These are phyloP conservation scores for Tetrapisispora taiwanensis DNA, from an alignment of 805 yeast genomes.

Conservation along the genomic window DNA sequence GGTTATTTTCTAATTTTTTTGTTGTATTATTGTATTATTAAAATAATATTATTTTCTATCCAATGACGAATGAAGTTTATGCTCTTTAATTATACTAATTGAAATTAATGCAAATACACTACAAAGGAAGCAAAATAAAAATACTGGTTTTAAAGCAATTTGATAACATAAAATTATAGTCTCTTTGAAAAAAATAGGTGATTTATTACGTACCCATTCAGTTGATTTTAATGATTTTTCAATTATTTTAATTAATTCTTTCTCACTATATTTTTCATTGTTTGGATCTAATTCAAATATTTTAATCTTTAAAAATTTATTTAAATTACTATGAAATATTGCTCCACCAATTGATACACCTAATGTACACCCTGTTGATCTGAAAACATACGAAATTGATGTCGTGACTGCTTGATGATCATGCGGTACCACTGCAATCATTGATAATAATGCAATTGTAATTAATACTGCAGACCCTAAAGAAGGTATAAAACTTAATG, in stretches of 20 bases:
- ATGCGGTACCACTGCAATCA: slow-evolving; percentile 63
- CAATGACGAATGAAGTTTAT: slow-evolving; percentile 44
- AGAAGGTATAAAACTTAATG: slow-evolving; percentile 40
- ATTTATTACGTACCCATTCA: slow-evolving; percentile 38
- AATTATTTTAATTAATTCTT: slow-evolving; percentile 37
- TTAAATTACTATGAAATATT: slow-evolving; percentile 42
- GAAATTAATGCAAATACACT: slow-evolving; percentile 29
- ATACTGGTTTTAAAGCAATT: slow-evolving; percentile 43
- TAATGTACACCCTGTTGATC: slow-evolving; percentile 78
- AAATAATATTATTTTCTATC: slow-evolving; percentile 18
- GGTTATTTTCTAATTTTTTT: too few relatives aligned
- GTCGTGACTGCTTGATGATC: slow-evolving; percentile 75
- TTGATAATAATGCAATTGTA: slow-evolving; percentile 43
- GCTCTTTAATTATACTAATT: slow-evolving; percentile 45
- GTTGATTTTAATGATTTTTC: slow-evolving; percentile 46
- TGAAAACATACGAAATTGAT: slow-evolving; percentile 79
- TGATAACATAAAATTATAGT: slow-evolving; percentile 45
- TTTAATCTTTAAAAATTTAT: slow-evolving; percentile 17
- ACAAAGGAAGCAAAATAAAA: slow-evolving; percentile 32
- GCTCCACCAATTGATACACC: slow-evolving; percentile 67
- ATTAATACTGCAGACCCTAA: slow-evolving; percentile 48
- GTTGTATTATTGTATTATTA: too few relatives aligned
- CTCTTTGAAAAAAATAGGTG: slow-evolving; percentile 42
- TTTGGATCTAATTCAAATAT: slow-evolving; percentile 24
- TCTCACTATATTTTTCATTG: slow-evolving; percentile 30